Base-by-base conservation (phyloP, 2,329 filamentous ascomycete species). In the Helotiales sp. region DNA sequence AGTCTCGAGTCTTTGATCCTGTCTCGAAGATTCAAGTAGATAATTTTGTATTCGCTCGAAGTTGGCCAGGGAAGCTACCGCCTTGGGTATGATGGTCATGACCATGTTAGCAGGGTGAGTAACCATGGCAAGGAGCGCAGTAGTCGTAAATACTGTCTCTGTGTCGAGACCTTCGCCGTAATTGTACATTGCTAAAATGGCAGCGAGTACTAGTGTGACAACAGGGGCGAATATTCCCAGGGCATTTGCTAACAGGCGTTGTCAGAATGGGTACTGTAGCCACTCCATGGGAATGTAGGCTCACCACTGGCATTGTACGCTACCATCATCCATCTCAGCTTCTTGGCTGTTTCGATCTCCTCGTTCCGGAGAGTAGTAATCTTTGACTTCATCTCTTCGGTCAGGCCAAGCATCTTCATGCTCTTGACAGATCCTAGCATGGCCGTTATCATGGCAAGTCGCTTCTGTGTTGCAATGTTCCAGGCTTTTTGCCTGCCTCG, bases 231-330 rank as follows among this genome's bases (percentile, higher is more conserved):
- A 69, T 20, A 71, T 69, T 17, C 64, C 67, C 17, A 73, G 13
- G 17, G 28, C 28, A 55, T 55, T 55, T 11, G 50, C 50, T 55
- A 17, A 7, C 1, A 10, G 5, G 58, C 17, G 55, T 64, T 49
- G 6, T 43, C 8, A 43, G 34, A 13, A 71, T 70, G 6, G 66
- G 64, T 73, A 2, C 2, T 34, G 20, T 7, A 20, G 6, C 6
- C 4, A 3, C 2, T 24, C 11, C 20, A 32, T 32, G 30, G 2
- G 22, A 11, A 11, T 13, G 37, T 47, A 20, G 5, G 64, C 65
- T 20, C 63, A 81, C 80, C 80, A 20, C 78, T 79, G 1, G 79
- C 78, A 66, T 80, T 81, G 65, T 82, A 81, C 17, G 74, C 72
- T 0, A 82, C 75, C 73, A 75, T 79, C 28, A 83, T 75, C 79